Conservation (phyloP, 192 early-diverging fungal species). For the Backusella australiensis region DNA sequence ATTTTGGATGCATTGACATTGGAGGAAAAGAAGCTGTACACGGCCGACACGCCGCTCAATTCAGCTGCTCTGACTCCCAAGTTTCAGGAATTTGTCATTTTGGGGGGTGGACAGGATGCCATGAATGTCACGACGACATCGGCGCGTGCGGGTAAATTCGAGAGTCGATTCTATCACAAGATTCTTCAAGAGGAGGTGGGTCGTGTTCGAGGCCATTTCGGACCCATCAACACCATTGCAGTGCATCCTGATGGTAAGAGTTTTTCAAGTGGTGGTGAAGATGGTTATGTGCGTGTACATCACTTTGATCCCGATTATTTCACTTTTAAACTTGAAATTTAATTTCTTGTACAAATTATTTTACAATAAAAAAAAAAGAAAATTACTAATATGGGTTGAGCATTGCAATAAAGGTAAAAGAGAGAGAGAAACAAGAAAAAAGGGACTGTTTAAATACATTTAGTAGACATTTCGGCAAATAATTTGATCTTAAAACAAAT, state of each 20-base stretch:
- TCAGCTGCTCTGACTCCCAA: slow-evolving; percentile 89
- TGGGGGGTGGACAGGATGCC: slow-evolving; percentile 99
- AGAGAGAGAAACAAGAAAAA: background rate
- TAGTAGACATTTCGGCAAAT: background rate
- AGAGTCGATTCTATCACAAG: slow-evolving; percentile 96
- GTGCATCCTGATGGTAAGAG: slow-evolving; percentile 93
- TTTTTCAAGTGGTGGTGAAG: slow-evolving; percentile 96
- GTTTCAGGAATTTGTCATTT: slow-evolving; percentile 74
- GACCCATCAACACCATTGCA: slow-evolving; percentile 98
- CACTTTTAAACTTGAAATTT: slow-evolving; percentile 78
- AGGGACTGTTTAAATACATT: background rate
- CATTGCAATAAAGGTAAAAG: background rate
- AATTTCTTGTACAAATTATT: slow-evolving; percentile 7
- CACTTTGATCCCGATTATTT: slow-evolving; percentile 96
- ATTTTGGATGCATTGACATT: slow-evolving; percentile 88
- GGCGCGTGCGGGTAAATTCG: slow-evolving; percentile 93
- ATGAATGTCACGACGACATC: slow-evolving; percentile 94
- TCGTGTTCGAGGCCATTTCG: slow-evolving; percentile 97
- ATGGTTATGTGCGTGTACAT: slow-evolving; percentile 97
- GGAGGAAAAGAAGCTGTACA: slow-evolving; percentile 79
- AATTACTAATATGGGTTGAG: background rate
- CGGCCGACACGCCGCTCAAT: slow-evolving; percentile 88
- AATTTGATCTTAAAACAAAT: background rate
- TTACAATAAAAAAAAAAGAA: background rate
- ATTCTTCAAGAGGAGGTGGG: slow-evolving; percentile 96